Evolutionary conservation across 2,329 filamentous ascomycete genomes (phyloP).

Genomic region (Trichoderma guizhouense): DNA sequence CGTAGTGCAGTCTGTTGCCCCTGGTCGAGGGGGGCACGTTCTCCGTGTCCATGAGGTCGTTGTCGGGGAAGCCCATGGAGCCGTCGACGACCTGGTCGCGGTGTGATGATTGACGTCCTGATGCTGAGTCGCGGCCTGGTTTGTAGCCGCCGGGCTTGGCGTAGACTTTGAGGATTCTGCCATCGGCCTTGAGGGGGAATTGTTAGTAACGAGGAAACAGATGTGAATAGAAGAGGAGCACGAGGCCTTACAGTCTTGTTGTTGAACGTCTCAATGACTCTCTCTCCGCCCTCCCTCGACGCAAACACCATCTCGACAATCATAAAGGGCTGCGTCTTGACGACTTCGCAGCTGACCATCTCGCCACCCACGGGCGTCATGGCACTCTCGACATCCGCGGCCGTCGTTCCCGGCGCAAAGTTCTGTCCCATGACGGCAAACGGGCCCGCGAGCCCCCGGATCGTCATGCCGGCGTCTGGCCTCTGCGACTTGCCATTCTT

Average conservation of each 20-base stretch:
- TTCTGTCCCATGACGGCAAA: slow-evolving; percentile 74
- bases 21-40: slow-evolving; percentile 23
- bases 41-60: slow-evolving; percentile 40
- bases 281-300: slow-evolving; percentile 68
- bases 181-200: slow-evolving; percentile 58
- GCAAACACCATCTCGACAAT: slow-evolving; percentile 76
- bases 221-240: neutral
- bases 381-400: slow-evolving; percentile 77
- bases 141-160: slow-evolving; percentile 60
- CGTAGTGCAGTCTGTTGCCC: slow-evolving; percentile 46
- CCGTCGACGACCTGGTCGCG: slow-evolving; percentile 50
- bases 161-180: slow-evolving; percentile 69
- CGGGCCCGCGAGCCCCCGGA: slow-evolving; percentile 70
- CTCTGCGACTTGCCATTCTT: slow-evolving; percentile 10
- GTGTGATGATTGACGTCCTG: slow-evolving; percentile 26
- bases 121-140: slow-evolving; percentile 40
- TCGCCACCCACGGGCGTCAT: slow-evolving; percentile 72
- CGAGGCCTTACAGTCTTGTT: slow-evolving; percentile 63
- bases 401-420: slow-evolving; percentile 77
- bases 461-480: slow-evolving; percentile 55
- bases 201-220: neutral
- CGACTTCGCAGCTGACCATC: slow-evolving; percentile 63
- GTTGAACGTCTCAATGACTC: slow-evolving; percentile 72
- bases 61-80: slow-evolving; percentile 50
- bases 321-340: slow-evolving; percentile 66